Evolutionary conservation across 441 rosid genomes (phyloP), one percentile per base, ranked within the genome.

Genomic region (Macaranga tanarius): DNA sequence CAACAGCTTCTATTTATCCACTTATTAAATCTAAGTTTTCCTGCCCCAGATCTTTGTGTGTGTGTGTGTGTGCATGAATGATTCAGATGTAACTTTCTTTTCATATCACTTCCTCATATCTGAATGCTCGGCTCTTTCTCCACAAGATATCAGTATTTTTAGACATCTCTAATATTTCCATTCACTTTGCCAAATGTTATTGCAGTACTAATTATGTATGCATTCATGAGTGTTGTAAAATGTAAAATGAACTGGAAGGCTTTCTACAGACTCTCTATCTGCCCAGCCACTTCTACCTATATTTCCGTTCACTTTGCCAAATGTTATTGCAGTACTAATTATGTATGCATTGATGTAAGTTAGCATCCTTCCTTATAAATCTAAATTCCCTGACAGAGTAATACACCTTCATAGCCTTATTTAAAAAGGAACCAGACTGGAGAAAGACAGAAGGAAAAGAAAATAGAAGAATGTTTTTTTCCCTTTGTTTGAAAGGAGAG

Each of bases 381-480:
- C 25, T 1, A 20, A 54, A n/a, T 55, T 55, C 10, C 59, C 59
- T 9, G 22, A 20, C 11, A 20, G 20, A n/a, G 25, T 7, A 20
- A 38, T 38, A 38, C 59, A 8, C 20, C 59, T 0, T 54, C 42
- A 19, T 9, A 2, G 44, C 51, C n/a, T 42, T n/a, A 25, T 22
- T 44, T 44, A 52, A 44, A 63, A 10, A 26, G 22, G 16, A 20
- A 2, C 6, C 11, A 42, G 23, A 10, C 22, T 11, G 12, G 55
- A 19, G 34, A 1, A 45, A 9, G n/a, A 20, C 15, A 45, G 28
- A 25, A 31, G 42, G 10, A 17, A 65, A 28, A 48, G 3, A 15
- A 65, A 47, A 26, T 17, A 48, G 28, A 42, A 16, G 57, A 65
- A 50, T 48, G 69, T 15, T 67, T 23, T 48, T 62, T 62, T 62